phyloP scores from a whole-genome alignment of 805 yeast species.

The Hanseniaspora hatyaiensis region DNA sequence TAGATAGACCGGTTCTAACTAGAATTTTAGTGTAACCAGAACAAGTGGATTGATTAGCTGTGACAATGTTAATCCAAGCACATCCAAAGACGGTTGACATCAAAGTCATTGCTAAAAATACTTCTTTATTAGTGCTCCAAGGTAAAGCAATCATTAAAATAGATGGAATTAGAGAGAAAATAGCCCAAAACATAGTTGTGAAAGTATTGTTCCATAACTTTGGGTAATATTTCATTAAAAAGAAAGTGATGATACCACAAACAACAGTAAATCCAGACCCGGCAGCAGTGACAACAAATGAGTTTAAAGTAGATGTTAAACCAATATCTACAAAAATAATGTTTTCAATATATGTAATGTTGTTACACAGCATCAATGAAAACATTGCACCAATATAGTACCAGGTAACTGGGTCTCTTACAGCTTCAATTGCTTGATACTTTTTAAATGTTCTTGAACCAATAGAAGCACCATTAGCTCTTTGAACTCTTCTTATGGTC shows the following conservation, averaged over 20 bases:
- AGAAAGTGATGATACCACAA: conserved; percentile 28
- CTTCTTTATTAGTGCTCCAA: conserved; percentile 31
- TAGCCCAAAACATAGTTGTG: conserved; percentile 23
- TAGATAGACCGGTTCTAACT: conserved; percentile 32
- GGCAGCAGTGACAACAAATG: conserved; percentile 42
- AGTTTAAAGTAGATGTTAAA: conserved; percentile 30
- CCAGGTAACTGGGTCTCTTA: conserved; percentile 37
- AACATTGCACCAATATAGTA: conserved; percentile 30
- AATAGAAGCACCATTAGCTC: conserved; percentile 31
- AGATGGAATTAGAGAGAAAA: conserved; percentile 35
- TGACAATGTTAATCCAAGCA: conserved; percentile 23
- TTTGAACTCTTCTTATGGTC: conserved; percentile 34
- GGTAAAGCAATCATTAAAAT: conserved; percentile 35
- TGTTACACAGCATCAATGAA: conserved; percentile 37
- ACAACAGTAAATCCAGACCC: conserved; percentile 34
- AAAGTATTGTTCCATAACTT: conserved; percentile 24
- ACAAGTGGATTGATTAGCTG: conserved; percentile 20
- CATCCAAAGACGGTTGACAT: conserved; percentile 27
- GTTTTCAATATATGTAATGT: conserved; percentile 37
- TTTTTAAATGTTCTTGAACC: conserved; percentile 37
- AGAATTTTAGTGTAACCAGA: conserved; percentile 39
- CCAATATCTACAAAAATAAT: conserved; percentile 34
- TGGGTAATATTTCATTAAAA: conserved; percentile 17
- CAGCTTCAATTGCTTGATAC: conserved; percentile 34
- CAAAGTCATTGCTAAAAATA: conserved; percentile 27